Conservation (phyloP, 2,329 filamentous ascomycete species). For the Trichoderma breve region DNA sequence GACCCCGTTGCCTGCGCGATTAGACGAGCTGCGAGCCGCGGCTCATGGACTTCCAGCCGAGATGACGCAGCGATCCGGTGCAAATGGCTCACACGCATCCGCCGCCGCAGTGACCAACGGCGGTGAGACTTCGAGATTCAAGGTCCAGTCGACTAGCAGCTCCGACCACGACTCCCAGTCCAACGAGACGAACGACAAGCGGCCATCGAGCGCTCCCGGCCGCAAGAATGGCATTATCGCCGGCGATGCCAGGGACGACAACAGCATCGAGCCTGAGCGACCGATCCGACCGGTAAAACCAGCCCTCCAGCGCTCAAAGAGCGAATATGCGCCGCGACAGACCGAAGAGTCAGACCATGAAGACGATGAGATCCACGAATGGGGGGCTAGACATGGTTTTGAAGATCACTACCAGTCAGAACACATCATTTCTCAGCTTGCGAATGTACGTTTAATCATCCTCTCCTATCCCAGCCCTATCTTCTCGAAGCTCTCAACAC, state of each 20-base stretch:
- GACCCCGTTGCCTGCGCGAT: conserved; percentile 27
- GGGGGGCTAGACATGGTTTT: conserved; percentile 77
- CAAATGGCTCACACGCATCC: conserved; percentile 33
- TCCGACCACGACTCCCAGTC: conserved; percentile 30
- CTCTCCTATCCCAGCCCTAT: background rate
- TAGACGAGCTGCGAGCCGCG: conserved; percentile 24
- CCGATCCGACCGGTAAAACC: conserved; percentile 46
- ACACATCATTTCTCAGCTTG: conserved; percentile 81
- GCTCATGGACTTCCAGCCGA: conserved; percentile 27
- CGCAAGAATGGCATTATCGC: conserved; percentile 37
- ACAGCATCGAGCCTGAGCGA: conserved; percentile 37
- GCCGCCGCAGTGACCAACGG: conserved; percentile 32
- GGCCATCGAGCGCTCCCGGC: conserved; percentile 48
- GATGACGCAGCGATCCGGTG: conserved; percentile 36
- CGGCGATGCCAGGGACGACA: conserved; percentile 33
- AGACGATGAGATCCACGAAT: conserved; percentile 50
- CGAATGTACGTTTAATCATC: conserved; percentile 59
- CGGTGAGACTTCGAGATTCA: conserved; percentile 33
- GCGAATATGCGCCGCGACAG: conserved; percentile 49
- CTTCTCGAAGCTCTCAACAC: conserved; percentile 8
- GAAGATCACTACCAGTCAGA: conserved; percentile 89
- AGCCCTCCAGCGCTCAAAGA: conserved; percentile 55
- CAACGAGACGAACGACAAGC: conserved; percentile 35
- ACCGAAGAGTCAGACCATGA: conserved; percentile 41
- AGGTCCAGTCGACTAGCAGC: conserved; percentile 30